Evolutionary conservation across 768 basidiomycete genomes (phyloP), one percentile per base, ranked within the genome.

Genomic region (Chalciporus sphaerocephalus): DNA sequence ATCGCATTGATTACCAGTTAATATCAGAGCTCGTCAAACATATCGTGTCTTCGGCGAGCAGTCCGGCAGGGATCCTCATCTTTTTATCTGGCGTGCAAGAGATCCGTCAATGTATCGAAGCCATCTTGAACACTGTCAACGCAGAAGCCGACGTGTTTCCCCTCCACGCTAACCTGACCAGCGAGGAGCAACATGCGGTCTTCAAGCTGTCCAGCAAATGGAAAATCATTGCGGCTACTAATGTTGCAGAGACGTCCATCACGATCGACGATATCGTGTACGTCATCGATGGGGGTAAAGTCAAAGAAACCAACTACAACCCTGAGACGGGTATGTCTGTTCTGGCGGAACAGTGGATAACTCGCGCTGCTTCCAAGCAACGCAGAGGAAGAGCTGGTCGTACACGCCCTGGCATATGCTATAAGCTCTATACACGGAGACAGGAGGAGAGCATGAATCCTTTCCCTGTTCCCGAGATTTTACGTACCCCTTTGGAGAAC

Each of bases 21-120:
- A 75, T 94, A 30, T 79, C 81, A 6, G 69, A 78, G 0, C 69
- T 87, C 11, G 79, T 91, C 8, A 67, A 72, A 23, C 71, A 90
- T 53, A 84, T 92, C 45, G 61, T 83, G 12, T 60, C 68, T 5
- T 77, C 73, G 6, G 62, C 68, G 18, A 57, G 70, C 11, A 65
- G 61, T 8, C 51, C 48, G 5, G 86, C 81, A 2, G 92, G 85
- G 5, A 80, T 96, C 36, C 74, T 97, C 18, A 79, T 96, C 35
- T 97, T 97, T 67, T 71, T 93, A 44, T 82, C 91, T n/a, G 93
- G 93, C 62, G 85, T 92, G 2, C 87, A 86, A 64, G 89, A 92
- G 58, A 92, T 92, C 52, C 78, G 81, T 16, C 81, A 85, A 49
- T 88, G 87, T 55, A 79, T 90, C 16, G 78, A 84, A 11, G 70